Percentiles rank a stretch among this genome's conserved stretches.
Conservation (phyloP, 2,329 filamentous ascomycete species). For the Colletotrichum lupini region DNA sequence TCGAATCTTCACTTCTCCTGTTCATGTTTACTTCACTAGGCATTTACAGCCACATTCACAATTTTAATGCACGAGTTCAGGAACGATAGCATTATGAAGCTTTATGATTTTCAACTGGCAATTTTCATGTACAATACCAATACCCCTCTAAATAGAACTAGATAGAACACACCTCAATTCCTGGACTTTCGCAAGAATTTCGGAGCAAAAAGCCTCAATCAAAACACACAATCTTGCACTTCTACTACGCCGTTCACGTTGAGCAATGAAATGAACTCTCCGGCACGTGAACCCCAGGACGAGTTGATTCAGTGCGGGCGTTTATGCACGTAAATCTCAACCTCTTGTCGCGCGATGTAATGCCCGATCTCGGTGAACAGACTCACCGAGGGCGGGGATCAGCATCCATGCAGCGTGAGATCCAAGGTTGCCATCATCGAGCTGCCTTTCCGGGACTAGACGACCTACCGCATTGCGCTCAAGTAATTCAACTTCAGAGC, state of each 20-base stretch:
- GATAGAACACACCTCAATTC: neutral
- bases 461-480: neutral
- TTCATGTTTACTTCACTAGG: neutral
- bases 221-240: too few species aligned
- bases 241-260: too few species aligned
- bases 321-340: neutral
- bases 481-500: neutral
- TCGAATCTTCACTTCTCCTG: neutral
- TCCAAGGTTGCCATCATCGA: conserved; percentile 11
- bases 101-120: neutral
- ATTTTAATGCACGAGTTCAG: neutral
- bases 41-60: neutral
- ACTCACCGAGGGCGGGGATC: conserved; percentile 24
- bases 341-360: neutral
- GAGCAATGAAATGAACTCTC: too few species aligned
- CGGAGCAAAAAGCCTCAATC: too few species aligned
- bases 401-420: conserved; percentile 25
- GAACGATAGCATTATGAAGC: neutral
- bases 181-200: too few species aligned
- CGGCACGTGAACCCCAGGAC: too few species aligned
- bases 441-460: conserved; percentile 33
- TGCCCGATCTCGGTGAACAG: neutral
- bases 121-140: neutral
- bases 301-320: neutral
- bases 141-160: neutral